Base-by-base conservation (phyloP, 331 rosid genomes). In the Erythrophleum ivorense region DNA sequence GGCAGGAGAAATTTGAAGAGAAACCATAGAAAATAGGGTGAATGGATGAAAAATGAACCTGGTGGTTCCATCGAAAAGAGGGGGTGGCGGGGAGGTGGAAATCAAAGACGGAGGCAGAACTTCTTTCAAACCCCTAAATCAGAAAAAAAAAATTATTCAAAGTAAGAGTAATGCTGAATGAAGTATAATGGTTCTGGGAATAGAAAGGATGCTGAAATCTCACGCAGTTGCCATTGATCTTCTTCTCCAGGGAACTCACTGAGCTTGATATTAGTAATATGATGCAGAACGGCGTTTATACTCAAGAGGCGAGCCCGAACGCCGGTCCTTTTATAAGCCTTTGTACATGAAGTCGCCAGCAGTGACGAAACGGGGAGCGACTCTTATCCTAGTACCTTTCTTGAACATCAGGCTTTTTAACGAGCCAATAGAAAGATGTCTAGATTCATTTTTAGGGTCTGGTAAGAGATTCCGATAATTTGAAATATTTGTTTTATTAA, bases 51-150 rank as follows among this genome's bases (percentile, higher is more conserved):
- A 58, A 21, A 19, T 3, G 34, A 85, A 89, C 94, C 97, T 92
- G 41, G 90, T 86, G 13, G 97, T 92, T 84, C 94, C 97, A 77
- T 92, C 91, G 76, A 92, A 92, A 29, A 90, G 50, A 43, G 95
- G 82, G 64, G 92, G 93, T 74, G 85, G 90, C 45, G 81, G 83
- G 31, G 97, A 84, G 38, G 86, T 79, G 58, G 90, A 78, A 75
- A 83, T 76, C 73, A 92, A 36, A 0, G 81, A 5, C 3, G 84
- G 80, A 9, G 93, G 88, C 3, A 73, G 83, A 73, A 77, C 9
- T 63, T 76, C 78, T 46, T 24, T 14, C 69, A 73, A 65, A 46
- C 9, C 19, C 16, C 90, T 88, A 49, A 43, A 71, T 40, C 74
- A 43, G 63, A 40, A 19, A 57, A 57, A 3, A 19, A 19, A 19